These are phyloP conservation scores for Aurifilum marmelostoma DNA, from an alignment of 2,329 filamentous ascomycete species.

Conservation along the genomic window DNA sequence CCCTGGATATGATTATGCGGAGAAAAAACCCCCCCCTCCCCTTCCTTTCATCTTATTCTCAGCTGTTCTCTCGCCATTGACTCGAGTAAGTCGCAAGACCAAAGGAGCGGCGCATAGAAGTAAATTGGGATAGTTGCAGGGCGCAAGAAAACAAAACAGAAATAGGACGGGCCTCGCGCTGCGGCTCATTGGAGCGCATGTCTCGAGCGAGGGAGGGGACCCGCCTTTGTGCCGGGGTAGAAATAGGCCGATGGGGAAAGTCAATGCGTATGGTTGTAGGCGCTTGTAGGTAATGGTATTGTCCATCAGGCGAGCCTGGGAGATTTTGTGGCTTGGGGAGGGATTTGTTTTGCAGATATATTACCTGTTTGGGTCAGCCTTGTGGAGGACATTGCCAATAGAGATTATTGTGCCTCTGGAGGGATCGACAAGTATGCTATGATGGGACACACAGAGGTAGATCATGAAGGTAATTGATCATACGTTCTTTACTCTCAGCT, in stretches of 20 bases:
- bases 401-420: no score
- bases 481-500: no score
- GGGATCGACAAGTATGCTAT: no score
- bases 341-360: no score
- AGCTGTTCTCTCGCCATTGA: not conserved
- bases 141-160: not conserved
- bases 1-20: not conserved
- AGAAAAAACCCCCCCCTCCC: no score
- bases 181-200: slow-evolving; percentile 16
- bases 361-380: no score
- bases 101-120: not conserved
- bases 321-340: no score
- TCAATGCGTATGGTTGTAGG: not conserved
- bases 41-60: not conserved
- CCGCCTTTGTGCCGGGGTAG: not conserved
- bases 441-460: no score
- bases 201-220: not conserved
- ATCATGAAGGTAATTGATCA: no score
- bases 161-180: not conserved
- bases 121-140: not conserved
- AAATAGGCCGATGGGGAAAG: not conserved
- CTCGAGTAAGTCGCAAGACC: not conserved
- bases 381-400: no score
- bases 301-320: no score
- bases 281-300: not conserved